Base-by-base conservation (phyloP, 331 rosid species). In the Stylosanthes scabra region DNA sequence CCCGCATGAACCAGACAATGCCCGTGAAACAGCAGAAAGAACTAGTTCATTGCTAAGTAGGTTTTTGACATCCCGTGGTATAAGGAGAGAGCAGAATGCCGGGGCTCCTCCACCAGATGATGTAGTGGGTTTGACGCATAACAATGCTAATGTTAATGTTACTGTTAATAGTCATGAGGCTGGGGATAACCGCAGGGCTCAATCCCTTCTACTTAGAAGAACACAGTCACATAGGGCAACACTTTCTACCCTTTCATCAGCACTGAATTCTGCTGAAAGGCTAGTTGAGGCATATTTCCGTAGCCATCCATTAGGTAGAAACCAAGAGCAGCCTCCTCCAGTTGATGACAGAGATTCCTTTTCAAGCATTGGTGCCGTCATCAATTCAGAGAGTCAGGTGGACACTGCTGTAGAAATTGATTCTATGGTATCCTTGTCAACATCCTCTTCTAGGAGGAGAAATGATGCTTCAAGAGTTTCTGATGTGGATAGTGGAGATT, bases 381-480 rank as follows among this genome's bases (percentile, higher is more conserved):
- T 89, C 59, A 88, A 92, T 78, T 90, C 97, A 4, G 99, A 83
- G 85, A 80, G 87, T 82, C 99, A 83, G 80, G 71, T 89, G 71
- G 98, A 91, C 86, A 89, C 90, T 76, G 90, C 94, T 28, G 87
- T 81, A 51, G 99, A 94, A 72, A 91, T 92, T 9, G 98, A 95
- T 82, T 90, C 99, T 76, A 78, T 82, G 84, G 92, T 95, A 58
- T 90, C 98, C 42, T 83, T 85, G 77, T 92, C 97, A 63, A 88
- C 97, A 11, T 90, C 99, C 59, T 86, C 99, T 54, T 92, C 97
- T 50, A 83, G 97, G 79, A 87, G 96, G 82, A 94, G 97, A 79
- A 84, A 68, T 11, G 97, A 88, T 44, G 49, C 90, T 39, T 78
- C 96, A 42, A 88, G 96, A 74, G 80, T 72, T 75, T 88, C 96